Percentiles rank a stretch among this genome's conserved stretches.
Evolutionary conservation across 345 rosid species (phyloP).

Genomic region (Mangifera indica): DNA sequence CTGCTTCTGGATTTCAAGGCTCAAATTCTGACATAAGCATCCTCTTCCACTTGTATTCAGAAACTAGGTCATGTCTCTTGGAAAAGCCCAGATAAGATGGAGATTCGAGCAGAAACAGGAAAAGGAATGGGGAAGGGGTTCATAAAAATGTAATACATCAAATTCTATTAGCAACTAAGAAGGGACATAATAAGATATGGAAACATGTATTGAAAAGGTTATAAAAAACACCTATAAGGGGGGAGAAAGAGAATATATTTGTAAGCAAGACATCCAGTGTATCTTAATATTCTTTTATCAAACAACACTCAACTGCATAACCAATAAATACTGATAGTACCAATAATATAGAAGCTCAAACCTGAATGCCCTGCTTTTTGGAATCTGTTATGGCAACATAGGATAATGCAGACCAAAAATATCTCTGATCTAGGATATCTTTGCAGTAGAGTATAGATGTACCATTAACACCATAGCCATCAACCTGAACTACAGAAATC

Average conservation of each 20-base stretch:
- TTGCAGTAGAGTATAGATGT: neutral
- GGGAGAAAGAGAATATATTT: neutral
- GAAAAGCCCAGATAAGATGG: neutral
- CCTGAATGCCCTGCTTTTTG: constrained; percentile 29
- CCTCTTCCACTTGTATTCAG: neutral
- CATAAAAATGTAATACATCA: neutral
- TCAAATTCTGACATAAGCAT: neutral
- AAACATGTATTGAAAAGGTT: neutral
- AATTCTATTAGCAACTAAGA: neutral
- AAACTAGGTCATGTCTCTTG: neutral
- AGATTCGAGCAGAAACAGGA: neutral
- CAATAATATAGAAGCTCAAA: constrained; percentile 28
- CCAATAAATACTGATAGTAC: constrained; percentile 2
- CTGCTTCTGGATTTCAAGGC: neutral
- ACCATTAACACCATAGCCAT: constrained; percentile 9
- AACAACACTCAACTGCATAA: neutral
- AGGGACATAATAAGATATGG: neutral
- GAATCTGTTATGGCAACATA: constrained; percentile 11
- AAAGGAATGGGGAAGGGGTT: neutral
- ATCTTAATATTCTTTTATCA: neutral
- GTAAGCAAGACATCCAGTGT: neutral
- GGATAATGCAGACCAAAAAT: constrained; percentile 11
- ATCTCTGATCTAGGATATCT: constrained; percentile 10
- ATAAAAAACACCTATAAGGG: neutral
- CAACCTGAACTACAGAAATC: constrained; percentile 19